Conservation (phyloP, 2,329 filamentous ascomycete species). For the Nannizziopsis barbatae region DNA sequence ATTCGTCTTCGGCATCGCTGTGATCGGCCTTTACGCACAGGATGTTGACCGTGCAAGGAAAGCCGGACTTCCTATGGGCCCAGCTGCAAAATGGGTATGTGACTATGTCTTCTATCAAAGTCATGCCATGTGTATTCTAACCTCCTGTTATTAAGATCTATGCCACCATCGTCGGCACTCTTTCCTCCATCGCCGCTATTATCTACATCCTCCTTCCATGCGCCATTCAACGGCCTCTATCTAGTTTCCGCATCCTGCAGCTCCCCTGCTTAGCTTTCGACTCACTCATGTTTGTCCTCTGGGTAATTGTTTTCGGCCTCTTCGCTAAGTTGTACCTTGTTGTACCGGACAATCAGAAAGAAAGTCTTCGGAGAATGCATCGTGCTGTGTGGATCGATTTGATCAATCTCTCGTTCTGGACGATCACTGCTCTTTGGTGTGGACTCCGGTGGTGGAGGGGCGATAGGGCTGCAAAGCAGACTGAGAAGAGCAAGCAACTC, state of each 20-base stretch:
- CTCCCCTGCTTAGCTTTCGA: slow-evolving; percentile 55
- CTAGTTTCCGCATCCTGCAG: slow-evolving; percentile 18
- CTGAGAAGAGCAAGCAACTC: slow-evolving; percentile 17
- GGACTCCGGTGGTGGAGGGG: slow-evolving; percentile 29
- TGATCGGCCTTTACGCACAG: slow-evolving; percentile 65
- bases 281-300: slow-evolving; percentile 60
- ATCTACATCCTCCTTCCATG: slow-evolving; percentile 57
- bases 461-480: slow-evolving; percentile 12
- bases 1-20: slow-evolving; percentile 62
- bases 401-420: slow-evolving; percentile 63
- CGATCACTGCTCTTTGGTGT: slow-evolving; percentile 44
- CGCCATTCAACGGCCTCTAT: slow-evolving; percentile 26
- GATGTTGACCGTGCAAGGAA: slow-evolving; percentile 51
- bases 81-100: slow-evolving; percentile 54
- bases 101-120: background rate
- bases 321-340: slow-evolving; percentile 74
- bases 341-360: slow-evolving; percentile 28
- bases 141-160: slow-evolving; percentile 43
- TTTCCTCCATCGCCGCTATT: slow-evolving; percentile 54
- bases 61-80: slow-evolving; percentile 43
- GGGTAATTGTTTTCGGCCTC: slow-evolving; percentile 70
- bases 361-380: slow-evolving; percentile 64
- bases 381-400: slow-evolving; percentile 77
- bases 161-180: slow-evolving; percentile 56
- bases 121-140: background rate